Base-by-base conservation (phyloP, 75 land plant species). In the Pinus albicaulis region DNA sequence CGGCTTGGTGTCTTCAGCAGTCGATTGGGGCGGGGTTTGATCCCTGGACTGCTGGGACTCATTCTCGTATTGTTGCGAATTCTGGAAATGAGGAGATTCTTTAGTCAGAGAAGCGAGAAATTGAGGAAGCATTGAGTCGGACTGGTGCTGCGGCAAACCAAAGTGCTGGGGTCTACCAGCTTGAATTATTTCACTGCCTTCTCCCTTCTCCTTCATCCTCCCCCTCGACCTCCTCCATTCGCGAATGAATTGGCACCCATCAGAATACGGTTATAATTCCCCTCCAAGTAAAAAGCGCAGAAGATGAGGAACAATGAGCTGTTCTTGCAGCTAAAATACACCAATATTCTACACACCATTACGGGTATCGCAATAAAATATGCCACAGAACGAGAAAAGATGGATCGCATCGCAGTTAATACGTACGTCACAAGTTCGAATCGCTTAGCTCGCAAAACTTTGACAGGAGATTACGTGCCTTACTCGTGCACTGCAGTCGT, bases 41-140 rank as follows among this genome's bases (percentile, higher is more conserved):
- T 78, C 71, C 23, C 59, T 80, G 23, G 57, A 72, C 81, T 57
- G 72, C 76, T 72, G 80, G 58, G 52, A 44, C 55, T 36, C 71
- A 10, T 17, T 7, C 20, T 57, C 19, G 5, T 16, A n/a, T 57
- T 2, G 7, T 57, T 48, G 2, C 53, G 53, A 48, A 48, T 12
- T 48, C 12, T 48, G 53, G 53, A 48, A 48, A 48, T 48, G 53
- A 57, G 22, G 59, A 57, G 22, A 57, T 36, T 66, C 44, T 38
- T 66, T 38, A 22, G 10, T 38, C 20, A 7, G 4, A 36, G 48
- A 17, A 15, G 68, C 28, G 68, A 64, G 14, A 28, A 64, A 64
- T 1, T 12, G 34, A 31, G 68, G 20, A 16, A 48, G 53, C 53
- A 48, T 48, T 11, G 65, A 26, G 34, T 26, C 7, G 14, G 23